Evolutionary conservation across 1,284 basidiomycete species (phyloP).

Genomic region (Sanguinoderma infundibulare): DNA sequence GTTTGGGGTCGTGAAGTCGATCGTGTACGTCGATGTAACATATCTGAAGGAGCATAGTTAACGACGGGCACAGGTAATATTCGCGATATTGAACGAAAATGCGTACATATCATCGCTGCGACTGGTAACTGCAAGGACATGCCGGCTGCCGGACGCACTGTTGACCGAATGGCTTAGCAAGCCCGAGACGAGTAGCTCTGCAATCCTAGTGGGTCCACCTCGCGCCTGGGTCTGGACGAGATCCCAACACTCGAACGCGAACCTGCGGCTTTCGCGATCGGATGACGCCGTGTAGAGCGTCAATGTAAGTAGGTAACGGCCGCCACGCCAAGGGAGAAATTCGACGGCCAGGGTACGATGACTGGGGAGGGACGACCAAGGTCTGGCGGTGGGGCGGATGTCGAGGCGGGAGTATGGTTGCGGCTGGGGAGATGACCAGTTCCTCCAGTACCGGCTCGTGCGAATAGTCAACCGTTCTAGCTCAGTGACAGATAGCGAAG

Average conservation of each 20-base stretch:
- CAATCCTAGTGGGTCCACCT: conserved; percentile 12
- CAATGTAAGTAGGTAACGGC: conserved; percentile 51
- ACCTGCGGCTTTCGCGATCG: conserved; percentile 26
- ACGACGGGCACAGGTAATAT: background rate
- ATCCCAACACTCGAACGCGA: conserved; percentile 60
- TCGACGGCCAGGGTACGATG: conserved; percentile 45
- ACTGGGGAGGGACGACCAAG: conserved; percentile 19
- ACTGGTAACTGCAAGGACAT: conserved; percentile 21
- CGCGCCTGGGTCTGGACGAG: background rate
- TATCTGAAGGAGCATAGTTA: conserved; percentile 1
- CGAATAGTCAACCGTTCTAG: conserved; percentile 47
- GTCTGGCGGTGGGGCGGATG: conserved; percentile 30
- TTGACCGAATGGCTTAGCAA: conserved; percentile 28
- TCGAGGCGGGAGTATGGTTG: conserved; percentile 32
- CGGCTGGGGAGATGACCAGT: conserved; percentile 53
- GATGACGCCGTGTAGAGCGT: conserved; percentile 33
- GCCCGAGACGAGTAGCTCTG: conserved; percentile 17
- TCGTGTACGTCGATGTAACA: conserved; percentile 21
- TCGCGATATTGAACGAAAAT: background rate
- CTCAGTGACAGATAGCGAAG: conserved; percentile 41
- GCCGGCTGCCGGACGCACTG: conserved; percentile 8
- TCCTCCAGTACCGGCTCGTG: conserved; percentile 46
- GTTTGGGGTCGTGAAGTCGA: conserved; percentile 18
- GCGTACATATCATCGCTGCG: conserved; percentile 2
- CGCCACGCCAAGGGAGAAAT: conserved; percentile 46